phyloP scores from a whole-genome alignment of 192 early-diverging fungal species.

The Allomyces macrogynus region DNA sequence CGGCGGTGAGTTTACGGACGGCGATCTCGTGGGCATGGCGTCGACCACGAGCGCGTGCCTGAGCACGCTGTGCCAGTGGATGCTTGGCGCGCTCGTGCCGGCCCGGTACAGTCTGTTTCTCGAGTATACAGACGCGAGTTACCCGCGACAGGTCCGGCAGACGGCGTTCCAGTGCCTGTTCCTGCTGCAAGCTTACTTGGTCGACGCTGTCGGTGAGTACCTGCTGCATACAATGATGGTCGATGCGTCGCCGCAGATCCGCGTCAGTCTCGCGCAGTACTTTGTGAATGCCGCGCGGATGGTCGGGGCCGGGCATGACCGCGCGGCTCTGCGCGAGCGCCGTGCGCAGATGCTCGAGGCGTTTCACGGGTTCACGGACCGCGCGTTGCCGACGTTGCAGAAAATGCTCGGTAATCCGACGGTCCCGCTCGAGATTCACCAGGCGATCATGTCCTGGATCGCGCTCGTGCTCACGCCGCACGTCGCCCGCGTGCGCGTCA shows the following conservation, averaged over 20 bases:
- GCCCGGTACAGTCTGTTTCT: neutral
- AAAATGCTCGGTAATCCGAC: neutral
- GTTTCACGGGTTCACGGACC: neutral
- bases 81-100: neutral
- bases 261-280: neutral
- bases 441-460: neutral
- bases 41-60: no score
- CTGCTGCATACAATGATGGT: neutral
- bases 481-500: neutral
- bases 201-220: neutral
- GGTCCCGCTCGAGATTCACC: neutral
- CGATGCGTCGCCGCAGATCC: neutral
- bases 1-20: no score
- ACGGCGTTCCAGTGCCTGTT: neutral
- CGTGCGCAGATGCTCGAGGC: no score
- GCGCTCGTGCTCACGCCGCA: neutral
- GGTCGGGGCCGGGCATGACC: neutral
- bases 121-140: neutral
- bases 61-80: neutral
- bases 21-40: no score
- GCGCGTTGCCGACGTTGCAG: neutral
- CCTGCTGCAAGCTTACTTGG: neutral
- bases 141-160: neutral
- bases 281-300: neutral
- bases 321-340: no score